phyloP scores from a whole-genome alignment of 805 yeast species.

The Pachysolen tannophilus region DNA sequence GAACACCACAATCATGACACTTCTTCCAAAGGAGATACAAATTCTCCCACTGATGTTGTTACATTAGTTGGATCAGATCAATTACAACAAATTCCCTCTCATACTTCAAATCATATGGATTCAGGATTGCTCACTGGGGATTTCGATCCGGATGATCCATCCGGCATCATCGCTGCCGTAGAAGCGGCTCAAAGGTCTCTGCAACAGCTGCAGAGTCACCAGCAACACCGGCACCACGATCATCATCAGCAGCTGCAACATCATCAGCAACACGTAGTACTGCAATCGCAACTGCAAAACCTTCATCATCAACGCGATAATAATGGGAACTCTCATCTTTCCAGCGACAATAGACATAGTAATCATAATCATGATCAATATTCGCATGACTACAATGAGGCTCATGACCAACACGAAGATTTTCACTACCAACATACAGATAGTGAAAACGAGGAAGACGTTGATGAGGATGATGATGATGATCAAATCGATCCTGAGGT shows the following conservation, averaged over 20 bases:
- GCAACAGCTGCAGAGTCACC: conserved; percentile 1
- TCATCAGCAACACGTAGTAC: conserved; percentile 12
- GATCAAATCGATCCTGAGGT: conserved; percentile 55
- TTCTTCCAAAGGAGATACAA: background rate
- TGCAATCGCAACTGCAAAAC: conserved; percentile 16
- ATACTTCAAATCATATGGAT: conserved; percentile 14
- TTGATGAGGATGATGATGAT: conserved; percentile 14
- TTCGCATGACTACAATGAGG: conserved; percentile 1
- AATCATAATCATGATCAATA: conserved; percentile 6
- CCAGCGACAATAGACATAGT: conserved; percentile 9
- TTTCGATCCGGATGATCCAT: conserved; percentile 27
- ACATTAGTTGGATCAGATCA: background rate
- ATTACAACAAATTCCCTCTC: background rate
- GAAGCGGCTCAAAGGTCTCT: conserved; percentile 42
- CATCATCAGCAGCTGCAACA: conserved; percentile 4
- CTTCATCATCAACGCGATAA: conserved; percentile 6
- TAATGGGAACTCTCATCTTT: conserved; percentile 2
- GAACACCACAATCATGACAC: no score
- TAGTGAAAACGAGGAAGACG: conserved; percentile 7
- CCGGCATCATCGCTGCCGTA: conserved; percentile 49
- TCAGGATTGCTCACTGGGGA: conserved; percentile 28
- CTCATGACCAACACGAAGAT: conserved; percentile 9
- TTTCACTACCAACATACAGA: conserved; percentile 8
- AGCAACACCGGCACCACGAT: conserved; percentile 4
- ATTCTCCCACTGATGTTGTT: background rate